A percentile compares a stretch with the other conserved stretches of the same genome.
Evolutionary conservation across 1,139 yeast species (phyloP).

Genomic region (Magnusiomyces starmeri): DNA sequence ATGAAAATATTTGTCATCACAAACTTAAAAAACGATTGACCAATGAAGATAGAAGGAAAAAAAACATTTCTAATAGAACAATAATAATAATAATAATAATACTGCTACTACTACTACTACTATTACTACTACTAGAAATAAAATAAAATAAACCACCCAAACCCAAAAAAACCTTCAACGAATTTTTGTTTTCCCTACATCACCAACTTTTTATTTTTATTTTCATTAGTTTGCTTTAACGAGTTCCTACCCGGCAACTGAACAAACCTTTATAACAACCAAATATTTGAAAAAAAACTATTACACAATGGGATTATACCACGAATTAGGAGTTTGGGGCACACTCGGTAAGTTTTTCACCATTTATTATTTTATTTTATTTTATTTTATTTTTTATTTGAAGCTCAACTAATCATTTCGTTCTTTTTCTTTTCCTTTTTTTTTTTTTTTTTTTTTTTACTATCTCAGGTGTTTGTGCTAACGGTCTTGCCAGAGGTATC

Average conservation of each 20-base stretch:
- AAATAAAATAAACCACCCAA: too few species aligned
- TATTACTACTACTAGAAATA: too few species aligned
- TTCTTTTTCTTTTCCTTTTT: not conserved
- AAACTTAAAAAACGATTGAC: not conserved
- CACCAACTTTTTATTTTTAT: constrained; percentile 2
- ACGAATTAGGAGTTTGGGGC: constrained; percentile 33
- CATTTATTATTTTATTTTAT: too few species aligned
- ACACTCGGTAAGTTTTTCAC: constrained; percentile 16
- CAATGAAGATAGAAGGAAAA: not conserved
- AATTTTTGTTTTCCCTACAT: constrained; percentile 6
- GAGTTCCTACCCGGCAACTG: too few species aligned
- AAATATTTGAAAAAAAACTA: not conserved
- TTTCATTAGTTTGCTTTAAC: not conserved
- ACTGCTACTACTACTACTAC: too few species aligned
- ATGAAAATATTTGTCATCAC: not conserved
- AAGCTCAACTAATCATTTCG: not conserved
- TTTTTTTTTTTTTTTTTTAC: not conserved
- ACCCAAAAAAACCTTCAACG: constrained; percentile 11
- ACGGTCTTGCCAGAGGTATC: constrained; percentile 34
- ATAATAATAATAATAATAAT: too few species aligned
- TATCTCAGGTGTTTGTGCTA: constrained; percentile 29
- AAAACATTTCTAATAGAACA: too few species aligned
- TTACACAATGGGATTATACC: constrained; percentile 20
- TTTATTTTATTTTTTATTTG: not conserved
- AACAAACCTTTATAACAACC: not conserved